phyloP scores from a whole-genome alignment of 768 basidiomycete genomes.

The Hortiboletus campestris region DNA sequence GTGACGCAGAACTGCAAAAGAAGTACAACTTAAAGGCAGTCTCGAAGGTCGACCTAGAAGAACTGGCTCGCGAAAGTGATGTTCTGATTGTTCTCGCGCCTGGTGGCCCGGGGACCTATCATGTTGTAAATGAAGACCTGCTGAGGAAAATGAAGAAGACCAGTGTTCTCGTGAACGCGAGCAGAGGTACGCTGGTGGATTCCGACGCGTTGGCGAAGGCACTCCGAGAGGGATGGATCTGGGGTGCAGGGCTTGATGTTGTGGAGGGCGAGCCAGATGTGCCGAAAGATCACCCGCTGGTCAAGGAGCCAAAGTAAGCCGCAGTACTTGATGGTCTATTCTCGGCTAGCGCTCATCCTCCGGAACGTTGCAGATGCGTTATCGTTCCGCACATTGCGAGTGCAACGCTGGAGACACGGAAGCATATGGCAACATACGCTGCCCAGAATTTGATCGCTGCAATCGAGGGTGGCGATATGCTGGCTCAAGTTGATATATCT shows the following conservation, averaged over 20 bases:
- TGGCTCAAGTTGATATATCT: slow-evolving; percentile 44
- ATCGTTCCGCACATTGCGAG: slow-evolving; percentile 91
- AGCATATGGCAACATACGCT: slow-evolving; percentile 78
- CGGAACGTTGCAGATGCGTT: slow-evolving; percentile 51
- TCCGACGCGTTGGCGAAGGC: slow-evolving; percentile 85
- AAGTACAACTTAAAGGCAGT: slow-evolving; percentile 40
- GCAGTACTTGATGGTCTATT: neutral
- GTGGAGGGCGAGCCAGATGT: slow-evolving; percentile 90
- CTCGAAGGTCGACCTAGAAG: slow-evolving; percentile 56
- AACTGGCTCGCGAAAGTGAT: slow-evolving; percentile 78
- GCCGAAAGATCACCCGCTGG: slow-evolving; percentile 68
- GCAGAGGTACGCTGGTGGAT: slow-evolving; percentile 86
- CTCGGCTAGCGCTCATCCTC: neutral
- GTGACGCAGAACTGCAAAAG: slow-evolving; percentile 39
- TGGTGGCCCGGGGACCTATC: slow-evolving; percentile 65
- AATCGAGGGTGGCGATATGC: slow-evolving; percentile 57
- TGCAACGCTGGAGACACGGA: slow-evolving; percentile 81
- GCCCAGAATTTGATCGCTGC: slow-evolving; percentile 54
- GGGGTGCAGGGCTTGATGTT: slow-evolving; percentile 92
- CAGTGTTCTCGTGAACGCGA: slow-evolving; percentile 80
- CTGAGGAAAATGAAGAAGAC: slow-evolving; percentile 83
- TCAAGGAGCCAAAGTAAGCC: slow-evolving; percentile 69
- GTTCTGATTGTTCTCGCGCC: slow-evolving; percentile 83
- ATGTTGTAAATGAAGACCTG: slow-evolving; percentile 71
- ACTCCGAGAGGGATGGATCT: slow-evolving; percentile 74